Conservation (phyloP, 345 rosid species). For the Eucalyptus polybractea region DNA sequence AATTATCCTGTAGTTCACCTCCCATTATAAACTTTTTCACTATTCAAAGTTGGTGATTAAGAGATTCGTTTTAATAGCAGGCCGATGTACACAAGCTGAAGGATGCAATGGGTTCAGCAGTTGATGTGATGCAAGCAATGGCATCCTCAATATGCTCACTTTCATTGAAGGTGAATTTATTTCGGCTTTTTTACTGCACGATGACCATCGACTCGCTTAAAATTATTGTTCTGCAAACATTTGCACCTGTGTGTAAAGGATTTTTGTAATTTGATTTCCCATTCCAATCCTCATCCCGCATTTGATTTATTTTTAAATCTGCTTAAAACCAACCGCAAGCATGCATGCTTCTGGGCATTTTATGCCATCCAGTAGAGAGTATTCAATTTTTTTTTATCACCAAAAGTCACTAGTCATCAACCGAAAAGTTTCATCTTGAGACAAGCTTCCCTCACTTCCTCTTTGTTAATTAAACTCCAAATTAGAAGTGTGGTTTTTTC, state of each 20-base stretch:
- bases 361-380: neutral
- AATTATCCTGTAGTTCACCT: neutral
- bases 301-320: neutral
- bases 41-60: neutral
- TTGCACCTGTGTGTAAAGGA: neutral
- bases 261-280: neutral
- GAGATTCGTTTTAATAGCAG: conserved; percentile 9
- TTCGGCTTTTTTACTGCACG: neutral
- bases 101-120: conserved; percentile 82
- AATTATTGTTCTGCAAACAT: neutral
- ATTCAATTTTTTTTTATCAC: neutral
- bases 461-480: neutral
- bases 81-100: conserved; percentile 68
- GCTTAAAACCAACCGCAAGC: neutral
- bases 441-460: neutral
- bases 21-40: neutral
- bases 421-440: neutral
- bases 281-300: neutral
- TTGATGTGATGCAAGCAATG: conserved; percentile 84
- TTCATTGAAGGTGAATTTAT: conserved; percentile 40
- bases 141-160: conserved; percentile 65
- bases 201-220: neutral
- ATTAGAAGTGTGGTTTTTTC: neutral
- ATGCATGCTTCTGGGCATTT: neutral
- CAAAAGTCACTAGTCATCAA: neutral